phyloP scores from a whole-genome alignment of 345 rosid species.

The Nephelium lappaceum region DNA sequence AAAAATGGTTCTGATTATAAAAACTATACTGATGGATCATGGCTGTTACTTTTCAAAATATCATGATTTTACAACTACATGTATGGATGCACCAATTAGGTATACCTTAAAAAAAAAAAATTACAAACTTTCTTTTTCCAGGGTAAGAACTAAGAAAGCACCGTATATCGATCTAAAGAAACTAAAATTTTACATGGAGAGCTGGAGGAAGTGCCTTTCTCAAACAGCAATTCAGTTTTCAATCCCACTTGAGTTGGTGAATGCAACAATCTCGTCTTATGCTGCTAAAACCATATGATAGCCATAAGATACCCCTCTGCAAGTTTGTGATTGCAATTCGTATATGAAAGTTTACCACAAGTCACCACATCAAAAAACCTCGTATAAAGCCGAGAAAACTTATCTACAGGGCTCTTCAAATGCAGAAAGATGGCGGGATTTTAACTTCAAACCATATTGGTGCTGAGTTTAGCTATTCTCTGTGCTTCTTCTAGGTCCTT shows the following conservation, averaged over 20 bases:
- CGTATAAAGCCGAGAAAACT: slow-evolving; percentile 4
- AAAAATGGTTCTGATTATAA: background rate
- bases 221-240: background rate
- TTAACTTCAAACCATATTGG: slow-evolving; percentile 47
- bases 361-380: background rate
- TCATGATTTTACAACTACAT: background rate
- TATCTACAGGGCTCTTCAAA: slow-evolving; percentile 26
- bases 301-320: background rate
- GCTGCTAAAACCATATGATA: background rate
- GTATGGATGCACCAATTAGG: background rate
- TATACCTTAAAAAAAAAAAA: background rate
- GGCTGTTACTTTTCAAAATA: slow-evolving; percentile 7
- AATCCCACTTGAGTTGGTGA: too few relatives aligned
- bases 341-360: background rate
- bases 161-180: background rate
- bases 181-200: background rate
- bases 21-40: background rate
- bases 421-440: background rate
- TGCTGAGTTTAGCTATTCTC: slow-evolving; percentile 60
- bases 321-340: slow-evolving; percentile 1
- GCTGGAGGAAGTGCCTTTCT: background rate
- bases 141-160: background rate
- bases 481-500: slow-evolving; percentile 90
- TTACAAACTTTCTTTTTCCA: background rate
- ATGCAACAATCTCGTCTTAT: background rate